Base-by-base conservation (phyloP, 176 grass and related monocot genomes). In the Aechmea fasciata region DNA sequence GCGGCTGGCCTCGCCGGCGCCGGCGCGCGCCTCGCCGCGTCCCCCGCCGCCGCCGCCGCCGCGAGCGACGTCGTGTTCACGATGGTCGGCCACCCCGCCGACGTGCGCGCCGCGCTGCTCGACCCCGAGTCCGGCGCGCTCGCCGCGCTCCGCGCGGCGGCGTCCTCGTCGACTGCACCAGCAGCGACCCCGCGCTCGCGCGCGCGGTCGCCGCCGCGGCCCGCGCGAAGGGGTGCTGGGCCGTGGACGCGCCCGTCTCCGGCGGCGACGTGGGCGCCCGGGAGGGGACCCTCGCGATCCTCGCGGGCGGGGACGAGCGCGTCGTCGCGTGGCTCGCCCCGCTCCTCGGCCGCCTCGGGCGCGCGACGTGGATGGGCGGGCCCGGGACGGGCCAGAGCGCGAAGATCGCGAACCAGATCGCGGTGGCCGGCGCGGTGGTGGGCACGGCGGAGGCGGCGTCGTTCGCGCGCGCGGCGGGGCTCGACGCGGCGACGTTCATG, bases 381-480 rank as follows among this genome's bases (percentile, higher is more conserved):
- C 63, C 86, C 0, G 84, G 94, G 13, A 87, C 87, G 61, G 87
- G 94, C 0, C 89, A 93, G 75, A 86, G 82, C 87, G 88, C 87
- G 70, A 99, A 99, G 81, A 99, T 99, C 18, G 94, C 86, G 1
- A 99, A 93, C 54, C 89, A 90, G 84, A 82, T 93, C 68, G 67
- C 84, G 4, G 90, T 79, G 50, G 82, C 79, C 0, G 89, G 89
- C 5, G 67, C 52, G 9, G 57, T 90, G 64, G 68, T 88, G 22
- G 94, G 89, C 6, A 72, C 74, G 48, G 66, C 69, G 29, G 86
- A 99, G 82, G 76, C 86, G 22, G 69, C 90, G 47, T 71, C 84
- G 19, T 93, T 99, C 49, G 89, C 87, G 22, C 67, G 14, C 23
- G 69, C 73, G 47, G 69, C 68, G 0, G 74, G 84, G 66, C 75